Percentiles rank a stretch among this genome's conserved stretches.
Conservation (phyloP, 148 eudicot species). For the Fallopia convolvulus region DNA sequence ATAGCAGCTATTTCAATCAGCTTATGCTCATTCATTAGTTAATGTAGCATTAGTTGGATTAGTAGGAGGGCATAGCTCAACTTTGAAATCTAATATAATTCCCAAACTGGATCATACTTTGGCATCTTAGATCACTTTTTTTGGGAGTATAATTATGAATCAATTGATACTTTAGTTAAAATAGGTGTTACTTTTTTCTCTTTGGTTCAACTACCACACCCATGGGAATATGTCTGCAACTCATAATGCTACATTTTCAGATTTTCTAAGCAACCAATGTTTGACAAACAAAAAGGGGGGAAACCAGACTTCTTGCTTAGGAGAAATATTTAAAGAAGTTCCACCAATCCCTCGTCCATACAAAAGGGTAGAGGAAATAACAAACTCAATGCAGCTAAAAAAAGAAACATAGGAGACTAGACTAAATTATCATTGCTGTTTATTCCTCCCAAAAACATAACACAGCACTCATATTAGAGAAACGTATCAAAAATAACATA, state of each 20-base stretch:
- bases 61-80: neutral
- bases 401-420: neutral
- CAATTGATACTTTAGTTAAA: neutral
- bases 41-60: neutral
- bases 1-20: neutral
- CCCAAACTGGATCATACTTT: neutral
- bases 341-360: neutral
- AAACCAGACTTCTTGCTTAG: neutral
- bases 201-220: neutral
- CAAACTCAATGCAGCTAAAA: neutral
- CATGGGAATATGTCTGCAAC: neutral
- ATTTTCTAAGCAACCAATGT: neutral
- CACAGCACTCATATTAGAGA: neutral
- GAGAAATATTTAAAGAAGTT: neutral
- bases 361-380: neutral
- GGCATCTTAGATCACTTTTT: neutral
- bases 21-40: neutral
- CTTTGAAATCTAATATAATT: neutral
- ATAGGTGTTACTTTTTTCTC: neutral
- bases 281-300: neutral
- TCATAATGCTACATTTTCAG: neutral
- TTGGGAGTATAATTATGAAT: neutral
- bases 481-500: neutral
- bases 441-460: neutral
- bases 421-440: neutral